A percentile compares a stretch with the other conserved stretches of the same genome.
phyloP scores from a whole-genome alignment of 257 asterid species.

The Salvia rosmarinus region DNA sequence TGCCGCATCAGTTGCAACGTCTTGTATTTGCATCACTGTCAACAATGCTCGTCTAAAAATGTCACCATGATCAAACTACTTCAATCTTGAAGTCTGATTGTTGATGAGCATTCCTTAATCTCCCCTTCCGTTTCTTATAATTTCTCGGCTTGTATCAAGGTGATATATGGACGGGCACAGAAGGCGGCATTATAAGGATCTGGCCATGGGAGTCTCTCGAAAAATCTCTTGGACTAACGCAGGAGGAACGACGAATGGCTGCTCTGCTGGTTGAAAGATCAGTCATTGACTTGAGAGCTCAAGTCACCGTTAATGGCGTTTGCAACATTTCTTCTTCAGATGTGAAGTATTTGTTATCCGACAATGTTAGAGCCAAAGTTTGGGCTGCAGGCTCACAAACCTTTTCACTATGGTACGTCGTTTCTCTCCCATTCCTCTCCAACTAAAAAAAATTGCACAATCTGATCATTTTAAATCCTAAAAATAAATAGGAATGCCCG shows the following conservation, averaged over 20 bases:
- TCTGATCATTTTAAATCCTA: background rate
- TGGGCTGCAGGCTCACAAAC: slow-evolving; percentile 81
- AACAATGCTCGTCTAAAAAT: too few relatives aligned
- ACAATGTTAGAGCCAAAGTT: slow-evolving; percentile 63
- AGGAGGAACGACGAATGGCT: slow-evolving; percentile 84
- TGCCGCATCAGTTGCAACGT: too few relatives aligned
- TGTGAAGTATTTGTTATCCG: slow-evolving; percentile 68
- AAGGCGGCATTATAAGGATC: slow-evolving; percentile 70
- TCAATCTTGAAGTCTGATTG: background rate
- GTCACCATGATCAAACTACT: too few relatives aligned
- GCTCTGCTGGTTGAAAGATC: slow-evolving; percentile 82
- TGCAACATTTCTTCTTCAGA: slow-evolving; percentile 83
- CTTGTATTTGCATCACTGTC: too few relatives aligned
- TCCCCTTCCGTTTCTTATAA: slow-evolving; percentile 7
- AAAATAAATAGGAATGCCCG: slow-evolving; percentile 69
- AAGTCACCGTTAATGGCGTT: slow-evolving; percentile 83
- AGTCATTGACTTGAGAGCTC: slow-evolving; percentile 66
- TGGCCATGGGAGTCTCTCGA: slow-evolving; percentile 88
- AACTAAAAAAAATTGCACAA: background rate
- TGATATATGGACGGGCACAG: slow-evolving; percentile 89
- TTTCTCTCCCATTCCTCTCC: background rate
- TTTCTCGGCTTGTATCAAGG: slow-evolving; percentile 47
- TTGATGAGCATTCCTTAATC: slow-evolving; percentile 9
- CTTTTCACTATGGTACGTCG: slow-evolving; percentile 72
- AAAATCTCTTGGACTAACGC: slow-evolving; percentile 68